Evolutionary conservation across 2,329 filamentous ascomycete genomes (phyloP).

Genomic region (Colletotrichum sp.): DNA sequence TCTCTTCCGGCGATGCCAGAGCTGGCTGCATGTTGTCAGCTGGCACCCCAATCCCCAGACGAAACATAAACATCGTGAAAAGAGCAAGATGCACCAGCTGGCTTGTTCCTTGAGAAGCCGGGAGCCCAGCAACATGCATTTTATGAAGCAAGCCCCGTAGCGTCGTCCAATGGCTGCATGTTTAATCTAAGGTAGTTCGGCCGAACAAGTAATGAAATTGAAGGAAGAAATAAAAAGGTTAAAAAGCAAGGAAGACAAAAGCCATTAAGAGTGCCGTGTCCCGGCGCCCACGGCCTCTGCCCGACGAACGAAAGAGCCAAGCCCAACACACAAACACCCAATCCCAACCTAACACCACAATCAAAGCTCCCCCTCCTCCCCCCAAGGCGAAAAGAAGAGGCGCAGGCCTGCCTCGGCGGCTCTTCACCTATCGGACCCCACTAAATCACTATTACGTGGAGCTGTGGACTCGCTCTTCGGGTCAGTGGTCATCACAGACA

Average conservation of each 20-base stretch:
- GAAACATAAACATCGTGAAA: neutral
- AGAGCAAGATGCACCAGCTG: neutral
- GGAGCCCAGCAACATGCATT: neutral
- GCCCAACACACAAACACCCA: neutral
- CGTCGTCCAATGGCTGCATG: neutral
- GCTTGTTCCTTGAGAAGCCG: neutral
- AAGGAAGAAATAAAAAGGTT: neutral
- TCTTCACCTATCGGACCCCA: slow-evolving; percentile 13
- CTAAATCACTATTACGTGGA: slow-evolving; percentile 14
- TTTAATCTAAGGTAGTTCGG: neutral
- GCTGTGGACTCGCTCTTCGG: neutral
- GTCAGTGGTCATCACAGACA: neutral
- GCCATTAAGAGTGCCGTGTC: neutral
- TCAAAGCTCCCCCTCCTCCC: neutral
- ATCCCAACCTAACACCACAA: neutral
- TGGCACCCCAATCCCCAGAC: neutral
- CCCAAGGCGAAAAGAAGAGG: slow-evolving; percentile 4
- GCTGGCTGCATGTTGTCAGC: neutral
- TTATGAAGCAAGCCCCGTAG: neutral
- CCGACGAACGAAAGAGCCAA: neutral
- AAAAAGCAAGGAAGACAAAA: neutral
- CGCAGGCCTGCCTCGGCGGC: slow-evolving; percentile 13
- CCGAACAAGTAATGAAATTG: neutral
- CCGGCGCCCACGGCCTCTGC: neutral
- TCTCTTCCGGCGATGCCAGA: neutral